Evolutionary conservation across 306 rosid species (phyloP), one percentile per base, ranked within the genome.

Genomic region (Dryas alaskensis): DNA sequence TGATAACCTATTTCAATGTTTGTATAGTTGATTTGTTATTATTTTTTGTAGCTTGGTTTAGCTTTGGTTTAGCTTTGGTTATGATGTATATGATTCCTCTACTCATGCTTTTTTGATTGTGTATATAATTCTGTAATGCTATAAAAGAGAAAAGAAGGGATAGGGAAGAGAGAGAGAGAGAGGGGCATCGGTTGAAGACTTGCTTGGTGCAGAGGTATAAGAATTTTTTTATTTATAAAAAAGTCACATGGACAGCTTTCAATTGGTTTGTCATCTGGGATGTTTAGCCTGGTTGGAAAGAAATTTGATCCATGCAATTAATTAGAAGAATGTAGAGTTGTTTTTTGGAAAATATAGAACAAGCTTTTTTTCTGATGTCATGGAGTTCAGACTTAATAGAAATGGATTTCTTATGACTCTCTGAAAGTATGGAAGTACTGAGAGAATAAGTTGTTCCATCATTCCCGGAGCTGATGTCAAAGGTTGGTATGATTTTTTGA

Each of bases 231-330:
- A 0, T 22, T 0, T 0, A 0, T 0, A 0, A 22, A 31, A 31
- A 31, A 31, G 37, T 31, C 37, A 31, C 37, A 31, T 31, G 37
- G 3, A 31, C 2, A 31, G 3, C 37, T 31, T 31, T 31, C 37
- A 31, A 60, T 60, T 66, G 42, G n/a, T 66, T 66, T 66, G 19
- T 47, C 3, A 47, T 66, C 25, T 13, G 55, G 53, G 70, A 22
- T 47, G 55, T 66, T 47, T 47, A 25, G 22, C 51, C 0, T 43
- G 50, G 69, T 44, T 22, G 27, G 22, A 22, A 22, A 22, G 22
- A 22, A 22, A 22, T 22, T 22, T 22, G 22, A 22, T 19, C 17
- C 3, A 65, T 17, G 39, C 40, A 22, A 22, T n/a, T 17, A 42
- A 44, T 25, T 46, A 44, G 40, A 46, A 10, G 25, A 46, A 65